Conservation (phyloP, 768 basidiomycete species). For the Lentinula detonsa region DNA sequence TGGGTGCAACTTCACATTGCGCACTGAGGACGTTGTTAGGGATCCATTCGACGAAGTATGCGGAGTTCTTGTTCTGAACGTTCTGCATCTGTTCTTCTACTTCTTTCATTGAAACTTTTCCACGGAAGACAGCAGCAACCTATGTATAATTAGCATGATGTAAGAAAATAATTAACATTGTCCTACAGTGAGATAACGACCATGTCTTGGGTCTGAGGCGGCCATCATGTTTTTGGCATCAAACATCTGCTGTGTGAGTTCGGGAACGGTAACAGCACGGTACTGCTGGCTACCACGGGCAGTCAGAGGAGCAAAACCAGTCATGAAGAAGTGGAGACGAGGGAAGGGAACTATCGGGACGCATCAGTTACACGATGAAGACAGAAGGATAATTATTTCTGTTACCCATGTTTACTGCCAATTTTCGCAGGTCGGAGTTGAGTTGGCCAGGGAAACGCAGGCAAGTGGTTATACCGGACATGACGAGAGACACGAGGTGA, state of each 20-base stretch:
- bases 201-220: conserved; percentile 93
- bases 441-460: conserved; percentile 99
- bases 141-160: conserved; percentile 14
- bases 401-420: conserved; percentile 98
- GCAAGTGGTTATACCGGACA: conserved; percentile 98
- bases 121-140: conserved; percentile 97
- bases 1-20: conserved; percentile 96
- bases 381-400: conserved; percentile 8
- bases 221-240: conserved; percentile 99
- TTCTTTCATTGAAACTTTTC: conserved; percentile 99
- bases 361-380: background rate
- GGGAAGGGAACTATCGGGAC: conserved; percentile 80
- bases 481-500: conserved; percentile 95
- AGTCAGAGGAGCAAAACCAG: conserved; percentile 91
- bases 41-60: conserved; percentile 99
- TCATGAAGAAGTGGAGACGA: conserved; percentile 99
- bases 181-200: conserved; percentile 91
- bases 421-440: conserved; percentile 96
- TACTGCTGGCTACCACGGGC: conserved; percentile 93
- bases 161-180: background rate
- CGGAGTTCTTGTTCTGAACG: conserved; percentile 95
- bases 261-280: conserved; percentile 95
- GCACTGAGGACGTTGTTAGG: conserved; percentile 98
- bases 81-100: conserved; percentile 99
- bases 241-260: conserved; percentile 99